Evolutionary conservation across 2,329 filamentous ascomycete genomes (phyloP), one percentile per base, ranked within the genome.

Genomic region (Fusarium temperatum): DNA sequence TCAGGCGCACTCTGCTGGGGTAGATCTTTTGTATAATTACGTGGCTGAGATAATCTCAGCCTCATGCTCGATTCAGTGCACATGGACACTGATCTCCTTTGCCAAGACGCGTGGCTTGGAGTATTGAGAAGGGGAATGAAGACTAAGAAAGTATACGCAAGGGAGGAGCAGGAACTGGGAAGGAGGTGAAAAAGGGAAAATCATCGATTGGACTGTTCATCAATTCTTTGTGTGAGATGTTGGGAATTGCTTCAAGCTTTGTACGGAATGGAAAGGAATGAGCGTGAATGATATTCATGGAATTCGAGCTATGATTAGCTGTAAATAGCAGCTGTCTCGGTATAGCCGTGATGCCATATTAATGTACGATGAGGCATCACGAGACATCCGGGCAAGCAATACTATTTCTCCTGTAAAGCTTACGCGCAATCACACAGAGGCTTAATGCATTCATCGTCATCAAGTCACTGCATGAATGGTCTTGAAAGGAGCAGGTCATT

Each of bases 1-100:
- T 39, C 45, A 18, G 68, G 50, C 44, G 36, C 38, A 41, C 22
- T 59, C 47, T 36, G 47, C 39, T 48, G 42, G 67, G 47, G 36
- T 61, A 50, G 47, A 69, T 62, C 60, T 69, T 61, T 71, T 72
- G 68, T 74, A 74, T 62, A 61, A 69, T 75, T 68, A 62, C 38
- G 26, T 48, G 24, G 51, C 72, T 62, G 72, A 72, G 67, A 65
- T 32, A 28, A 35, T 75, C 68, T 72, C 68, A 69, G 63, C 44
- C 69, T 42, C 55, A 24, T 55, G 24, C 26, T 45, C 26, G 48
- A 41, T 39, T 50, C 56, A 57, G 53, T 51, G 65, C 65, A 41
- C 45, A 60, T 41, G 48, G 42, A 73, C 62, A 71, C 35, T 66
- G 54, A 42, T 20, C 53, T 44, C 66, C 44, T 57, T 72, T 32